These are phyloP conservation scores for Stromatinia cepivora DNA, from an alignment of 2,329 filamentous ascomycete species.

Conservation along the genomic window DNA sequence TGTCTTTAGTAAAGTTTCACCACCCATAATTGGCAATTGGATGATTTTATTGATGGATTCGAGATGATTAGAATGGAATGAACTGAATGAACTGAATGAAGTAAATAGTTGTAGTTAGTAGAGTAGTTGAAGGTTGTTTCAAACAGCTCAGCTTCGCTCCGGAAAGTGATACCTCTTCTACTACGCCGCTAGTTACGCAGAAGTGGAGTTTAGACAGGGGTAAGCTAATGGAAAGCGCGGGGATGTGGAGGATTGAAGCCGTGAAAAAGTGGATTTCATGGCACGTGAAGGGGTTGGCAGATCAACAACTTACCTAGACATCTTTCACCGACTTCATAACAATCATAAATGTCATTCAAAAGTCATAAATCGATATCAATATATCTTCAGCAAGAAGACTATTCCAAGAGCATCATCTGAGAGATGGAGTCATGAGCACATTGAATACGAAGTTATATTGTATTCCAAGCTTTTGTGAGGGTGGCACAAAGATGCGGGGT, in stretches of 20 bases:
- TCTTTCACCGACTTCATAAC: constrained; percentile 3
- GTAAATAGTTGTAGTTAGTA: not conserved
- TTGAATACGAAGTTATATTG: constrained; percentile 3
- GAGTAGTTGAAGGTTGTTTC: not conserved
- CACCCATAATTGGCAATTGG: constrained; percentile 39
- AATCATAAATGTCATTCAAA: not conserved
- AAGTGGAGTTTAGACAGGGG: constrained; percentile 15
- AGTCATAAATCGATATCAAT: not conserved
- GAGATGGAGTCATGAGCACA: constrained; percentile 1
- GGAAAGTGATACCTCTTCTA: not conserved
- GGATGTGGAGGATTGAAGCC: constrained; percentile 11
- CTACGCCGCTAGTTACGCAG: constrained; percentile 24
- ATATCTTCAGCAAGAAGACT: not conserved
- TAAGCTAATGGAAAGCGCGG: constrained; percentile 20
- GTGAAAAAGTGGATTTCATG: not conserved
- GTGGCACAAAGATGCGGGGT: constrained; percentile 23
- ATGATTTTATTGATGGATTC: constrained; percentile 24
- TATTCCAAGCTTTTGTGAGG: constrained; percentile 16
- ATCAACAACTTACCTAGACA: constrained; percentile 22
- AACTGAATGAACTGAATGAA: not conserved
- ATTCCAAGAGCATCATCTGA: not conserved
- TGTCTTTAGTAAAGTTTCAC: constrained; percentile 36
- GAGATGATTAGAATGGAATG: not conserved
- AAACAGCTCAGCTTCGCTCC: constrained; percentile 6
- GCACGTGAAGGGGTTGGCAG: constrained; percentile 10